Percentiles rank a stretch among this genome's conserved stretches.
phyloP scores from a whole-genome alignment of 768 basidiomycete species.

The Tephrocybe sp. region DNA sequence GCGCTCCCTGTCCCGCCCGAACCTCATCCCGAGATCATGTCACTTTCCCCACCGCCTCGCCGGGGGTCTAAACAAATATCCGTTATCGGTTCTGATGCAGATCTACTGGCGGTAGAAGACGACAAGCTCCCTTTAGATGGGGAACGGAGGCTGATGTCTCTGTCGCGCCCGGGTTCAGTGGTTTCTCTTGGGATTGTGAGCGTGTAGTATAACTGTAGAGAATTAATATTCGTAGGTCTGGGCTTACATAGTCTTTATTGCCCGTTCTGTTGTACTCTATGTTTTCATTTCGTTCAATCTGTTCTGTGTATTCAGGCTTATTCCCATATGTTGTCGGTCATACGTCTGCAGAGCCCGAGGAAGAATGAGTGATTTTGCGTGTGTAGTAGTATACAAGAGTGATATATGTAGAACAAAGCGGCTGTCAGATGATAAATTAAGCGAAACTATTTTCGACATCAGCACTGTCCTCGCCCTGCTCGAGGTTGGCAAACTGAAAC shows the following conservation, averaged over 20 bases:
- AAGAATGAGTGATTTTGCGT: constrained; percentile 3
- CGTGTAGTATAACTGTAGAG: constrained; percentile 29
- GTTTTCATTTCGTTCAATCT: neutral
- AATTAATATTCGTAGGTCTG: neutral
- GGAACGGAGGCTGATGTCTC: constrained; percentile 33
- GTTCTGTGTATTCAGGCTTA: neutral
- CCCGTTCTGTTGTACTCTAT: constrained; percentile 8
- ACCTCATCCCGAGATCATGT: constrained; percentile 36
- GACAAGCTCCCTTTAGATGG: constrained; percentile 26
- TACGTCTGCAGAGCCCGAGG: neutral
- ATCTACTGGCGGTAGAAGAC: constrained; percentile 23
- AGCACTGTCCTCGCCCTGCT: constrained; percentile 89
- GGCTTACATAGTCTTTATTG: constrained; percentile 4
- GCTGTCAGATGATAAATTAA: constrained; percentile 35
- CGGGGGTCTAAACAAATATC: constrained; percentile 52
- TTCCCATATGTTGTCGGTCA: neutral
- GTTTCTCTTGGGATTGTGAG: constrained; percentile 52
- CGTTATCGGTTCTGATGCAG: constrained; percentile 29
- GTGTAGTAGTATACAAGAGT: constrained; percentile 17
- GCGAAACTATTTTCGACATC: constrained; percentile 96
- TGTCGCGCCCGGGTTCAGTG: constrained; percentile 52
- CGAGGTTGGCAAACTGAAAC: constrained; percentile 84
- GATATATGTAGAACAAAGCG: constrained; percentile 8
- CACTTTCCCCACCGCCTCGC: constrained; percentile 66
- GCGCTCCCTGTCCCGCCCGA: constrained; percentile 26